Base-by-base conservation (phyloP, 129 eudicot genomes). In the Helianthus tuberosus region DNA sequence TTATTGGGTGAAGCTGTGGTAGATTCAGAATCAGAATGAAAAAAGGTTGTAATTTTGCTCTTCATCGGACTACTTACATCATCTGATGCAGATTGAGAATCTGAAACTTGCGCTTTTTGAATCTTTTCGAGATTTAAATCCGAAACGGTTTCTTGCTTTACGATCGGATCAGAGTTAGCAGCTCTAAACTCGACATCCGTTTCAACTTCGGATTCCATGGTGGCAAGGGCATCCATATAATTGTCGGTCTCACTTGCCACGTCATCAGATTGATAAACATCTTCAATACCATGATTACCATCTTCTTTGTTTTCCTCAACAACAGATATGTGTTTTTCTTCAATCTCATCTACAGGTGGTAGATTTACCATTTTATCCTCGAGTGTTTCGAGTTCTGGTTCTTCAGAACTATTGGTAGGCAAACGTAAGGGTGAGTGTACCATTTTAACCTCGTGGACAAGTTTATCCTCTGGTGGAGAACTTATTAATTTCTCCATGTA, bases 201-300 rank as follows among this genome's bases (percentile, higher is more conserved):
- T 63, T 87, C 98, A 27, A 85, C 73, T 78, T 89, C 98, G 58
- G 90, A 79, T 11, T 86, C 98, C 82, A 89, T 87, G 6, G 88
- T 86, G 66, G 95, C 87, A 76, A 89, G 89, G 50, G 98, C 98
- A 76, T 93, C 98, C 84, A 87, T 73, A 66, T 85, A 93, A 77
- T 81, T 80, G 50, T 93, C 96, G 67, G 79, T 60, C 73, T 89
- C 98, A 87, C 98, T 89, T 44, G 86, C 87, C 82, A 79, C 79
- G 63, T 67, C 95, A 78, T 89, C 96, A 8, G 89, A 87, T 68
- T 80, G 75, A 59, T 86, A 80, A 47, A 74, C 87, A 41, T 71
- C 66, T 58, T 48, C 84, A 64, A 66, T 50, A 36, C 83, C 79
- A 32, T 32, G 36, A 32, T 32, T 32, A 3, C 36, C 36, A 49